These are phyloP conservation scores for Talaromyces sp. DNA, from an alignment of 2,329 filamentous ascomycete genomes.

Conservation along the genomic window DNA sequence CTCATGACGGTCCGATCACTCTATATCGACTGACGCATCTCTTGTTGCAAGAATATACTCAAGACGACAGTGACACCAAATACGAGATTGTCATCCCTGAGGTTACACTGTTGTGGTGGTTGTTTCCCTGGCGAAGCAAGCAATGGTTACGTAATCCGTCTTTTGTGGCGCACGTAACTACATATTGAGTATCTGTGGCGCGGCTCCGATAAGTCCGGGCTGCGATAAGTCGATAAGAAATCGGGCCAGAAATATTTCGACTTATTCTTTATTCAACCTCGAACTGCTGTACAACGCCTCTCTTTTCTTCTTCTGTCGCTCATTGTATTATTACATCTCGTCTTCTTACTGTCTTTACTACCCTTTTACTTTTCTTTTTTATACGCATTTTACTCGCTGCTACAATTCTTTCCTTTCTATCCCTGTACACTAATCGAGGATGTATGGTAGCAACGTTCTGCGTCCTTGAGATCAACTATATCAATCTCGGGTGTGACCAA, in stretches of 20 bases:
- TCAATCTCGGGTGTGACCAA: not conserved
- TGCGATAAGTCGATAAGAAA: not conserved
- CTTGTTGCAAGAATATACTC: no score
- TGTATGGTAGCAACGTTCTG: not conserved
- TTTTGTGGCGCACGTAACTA: not conserved
- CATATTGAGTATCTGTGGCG: not conserved
- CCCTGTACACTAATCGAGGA: not conserved
- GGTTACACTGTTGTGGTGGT: not conserved
- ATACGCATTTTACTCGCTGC: not conserved
- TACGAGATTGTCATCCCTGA: not conserved
- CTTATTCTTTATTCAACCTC: not conserved
- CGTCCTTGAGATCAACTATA: not conserved
- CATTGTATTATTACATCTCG: constrained; percentile 4
- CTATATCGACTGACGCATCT: not conserved
- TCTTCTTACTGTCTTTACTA: not conserved
- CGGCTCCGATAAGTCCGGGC: not conserved
- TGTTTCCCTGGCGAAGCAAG: not conserved
- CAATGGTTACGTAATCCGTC: not conserved
- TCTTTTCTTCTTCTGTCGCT: not conserved
- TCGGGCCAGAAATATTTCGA: not conserved
- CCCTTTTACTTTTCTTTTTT: not conserved
- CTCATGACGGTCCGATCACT: not conserved
- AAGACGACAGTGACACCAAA: not conserved
- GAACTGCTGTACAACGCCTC: not conserved
- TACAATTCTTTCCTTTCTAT: not conserved